A percentile compares a stretch with the other conserved stretches of the same genome.
Evolutionary conservation across 1,284 basidiomycete genomes (phyloP).

Genomic region (Trametes versicolor): DNA sequence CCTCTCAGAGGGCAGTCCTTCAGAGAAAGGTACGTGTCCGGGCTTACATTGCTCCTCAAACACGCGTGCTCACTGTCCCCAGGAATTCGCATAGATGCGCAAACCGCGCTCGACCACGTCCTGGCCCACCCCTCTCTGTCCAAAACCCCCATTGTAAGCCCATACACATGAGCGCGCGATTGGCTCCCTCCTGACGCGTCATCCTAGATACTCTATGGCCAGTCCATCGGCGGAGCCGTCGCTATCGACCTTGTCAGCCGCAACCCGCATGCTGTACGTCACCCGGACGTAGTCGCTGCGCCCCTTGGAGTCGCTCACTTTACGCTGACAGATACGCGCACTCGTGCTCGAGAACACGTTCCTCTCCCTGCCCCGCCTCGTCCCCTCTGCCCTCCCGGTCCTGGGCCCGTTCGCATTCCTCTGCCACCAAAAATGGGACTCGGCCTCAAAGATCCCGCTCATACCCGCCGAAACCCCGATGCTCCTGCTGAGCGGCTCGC

Average conservation of each 20-base stretch:
- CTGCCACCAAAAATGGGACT: constrained; percentile 94
- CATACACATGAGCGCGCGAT: background rate
- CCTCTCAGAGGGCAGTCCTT: constrained; percentile 82
- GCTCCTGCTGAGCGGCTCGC: constrained; percentile 85
- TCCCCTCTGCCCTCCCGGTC: constrained; percentile 85
- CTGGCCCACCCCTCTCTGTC: constrained; percentile 74
- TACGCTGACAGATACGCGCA: constrained; percentile 63
- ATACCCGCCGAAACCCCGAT: constrained; percentile 81
- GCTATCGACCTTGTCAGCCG: constrained; percentile 87
- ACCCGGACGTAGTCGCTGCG: constrained; percentile 6
- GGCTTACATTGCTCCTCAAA: constrained; percentile 11
- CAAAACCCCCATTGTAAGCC: constrained; percentile 71
- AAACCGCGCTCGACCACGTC: constrained; percentile 83
- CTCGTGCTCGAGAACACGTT: constrained; percentile 97
- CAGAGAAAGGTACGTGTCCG: constrained; percentile 73
- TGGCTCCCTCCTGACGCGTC: constrained; percentile 9
- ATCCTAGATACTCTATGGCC: constrained; percentile 84
- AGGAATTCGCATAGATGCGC: constrained; percentile 86
- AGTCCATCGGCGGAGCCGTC: constrained; percentile 97
- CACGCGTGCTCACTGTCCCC: constrained; percentile 14
- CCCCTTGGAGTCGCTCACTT: background rate
- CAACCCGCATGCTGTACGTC: constrained; percentile 74
- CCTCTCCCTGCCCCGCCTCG: constrained; percentile 80
- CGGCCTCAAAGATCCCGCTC: constrained; percentile 71
- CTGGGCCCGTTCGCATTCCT: constrained; percentile 84